phyloP scores from a whole-genome alignment of 2,329 filamentous ascomycete species.

The Pseudodiploospora longispora region DNA sequence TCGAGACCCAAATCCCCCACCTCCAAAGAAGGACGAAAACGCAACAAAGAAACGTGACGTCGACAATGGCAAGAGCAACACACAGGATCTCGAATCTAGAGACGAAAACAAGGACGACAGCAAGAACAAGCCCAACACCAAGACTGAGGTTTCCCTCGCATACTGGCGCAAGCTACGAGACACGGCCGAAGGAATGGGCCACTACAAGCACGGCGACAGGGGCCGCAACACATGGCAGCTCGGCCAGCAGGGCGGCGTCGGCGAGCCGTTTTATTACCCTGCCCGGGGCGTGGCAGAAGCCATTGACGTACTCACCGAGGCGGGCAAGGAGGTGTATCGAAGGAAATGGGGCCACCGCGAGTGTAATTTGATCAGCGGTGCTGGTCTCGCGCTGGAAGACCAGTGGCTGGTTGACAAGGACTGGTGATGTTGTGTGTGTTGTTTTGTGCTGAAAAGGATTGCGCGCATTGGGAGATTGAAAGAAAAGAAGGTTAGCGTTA shows the following conservation, averaged over 20 bases:
- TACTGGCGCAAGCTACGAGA: conserved; percentile 16
- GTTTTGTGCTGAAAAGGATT: too few relatives aligned
- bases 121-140: too few relatives aligned
- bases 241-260: conserved; percentile 40
- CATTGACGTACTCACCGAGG: conserved; percentile 37
- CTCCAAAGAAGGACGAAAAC: conserved; percentile 8
- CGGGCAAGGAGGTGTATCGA: conserved; percentile 31
- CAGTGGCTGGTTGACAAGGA: conserved; percentile 39
- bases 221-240: conserved; percentile 45
- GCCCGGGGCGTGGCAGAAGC: conserved; percentile 34
- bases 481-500: too few relatives aligned
- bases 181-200: conserved; percentile 27
- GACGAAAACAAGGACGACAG: background rate
- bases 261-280: conserved; percentile 46
- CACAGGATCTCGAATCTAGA: background rate
- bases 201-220: conserved; percentile 32
- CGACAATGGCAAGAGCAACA: background rate
- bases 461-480: too few relatives aligned
- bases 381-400: conserved; percentile 31
- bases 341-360: conserved; percentile 39
- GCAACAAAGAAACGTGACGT: background rate
- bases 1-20: conserved; percentile 28
- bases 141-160: background rate
- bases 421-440: conserved; percentile 16
- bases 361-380: conserved; percentile 31